Evolutionary conservation across 1,139 yeast species (phyloP), one percentile per base, ranked within the genome.

Genomic region (Suhomyces bribrorum): DNA sequence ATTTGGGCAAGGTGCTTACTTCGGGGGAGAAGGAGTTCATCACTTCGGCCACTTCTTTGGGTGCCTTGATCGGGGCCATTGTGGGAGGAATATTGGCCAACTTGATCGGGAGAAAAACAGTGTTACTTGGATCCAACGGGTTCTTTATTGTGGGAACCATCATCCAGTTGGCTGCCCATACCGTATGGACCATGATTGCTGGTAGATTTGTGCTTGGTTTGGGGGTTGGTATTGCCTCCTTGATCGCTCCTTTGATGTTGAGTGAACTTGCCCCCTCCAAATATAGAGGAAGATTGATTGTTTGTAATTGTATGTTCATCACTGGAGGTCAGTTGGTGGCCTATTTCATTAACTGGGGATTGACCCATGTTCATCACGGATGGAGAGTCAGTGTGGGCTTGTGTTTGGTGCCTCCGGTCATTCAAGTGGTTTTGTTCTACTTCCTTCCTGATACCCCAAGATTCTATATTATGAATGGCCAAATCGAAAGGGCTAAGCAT

Each of bases 391-490:
- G 89, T 27, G 96, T 90, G 26, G 97, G 97, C 2, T 68, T 90
- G 34, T 85, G 96, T 40, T 76, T 90, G 71, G 77, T 90, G 15
- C 97, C 98, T 7, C 87, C 96, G 3, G 83, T 77, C 18, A 44
- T 81, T 27, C 98, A 92, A 64, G 78, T 86, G 61, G 71, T 72
- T 14, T 73, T 87, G 39, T 90, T 92, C 60, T 64, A 81, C 58
- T 89, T 87, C 69, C 76, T 92, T 61, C 97, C 98, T 7, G 98
- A 92, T 57, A 89, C 97, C 11, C 97, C 98, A 38, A 77, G 98
- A 59, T 92, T 67, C 62, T 82, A 89, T 52, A 82, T 90, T 35
- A 80, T 85, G 72, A 76, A 78, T 45, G 85, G 86, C 38, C 69
- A 78, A 37, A 49, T 71, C 26, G 87, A 79, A 3, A 71, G 68